Evolutionary conservation across 2,329 filamentous ascomycete species (phyloP), one percentile per base, ranked within the genome.

Genomic region (Aspergillus arachidicola): DNA sequence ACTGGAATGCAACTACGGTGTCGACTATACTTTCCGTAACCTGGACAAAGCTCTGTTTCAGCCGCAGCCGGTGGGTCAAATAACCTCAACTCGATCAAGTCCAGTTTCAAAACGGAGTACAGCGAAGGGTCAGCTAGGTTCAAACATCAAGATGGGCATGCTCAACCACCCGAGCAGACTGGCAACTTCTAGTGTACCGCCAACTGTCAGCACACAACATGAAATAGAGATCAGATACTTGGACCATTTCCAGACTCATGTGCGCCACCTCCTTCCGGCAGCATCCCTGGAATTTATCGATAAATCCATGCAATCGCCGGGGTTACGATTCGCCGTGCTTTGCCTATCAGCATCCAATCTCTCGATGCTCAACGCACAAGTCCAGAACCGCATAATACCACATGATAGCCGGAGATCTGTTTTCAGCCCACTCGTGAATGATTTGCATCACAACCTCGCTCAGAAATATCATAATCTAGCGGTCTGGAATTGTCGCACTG

Each of bases 331-430:
- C 6, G 65, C 65, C 0, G 55, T 41, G 5, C 57, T 66, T n/a
- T 67, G 65, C 54, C 61, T 67, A 19, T 60, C 65, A 4, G 65
- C 65, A 5, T 67, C 65, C 1, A 67, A 62, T 30, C 64, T 67
- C 2, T 67, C 65, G 0, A 67, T 66, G 64, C 59, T 67, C 3
- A 64, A 66, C 16, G 43, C 59, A 9, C 43, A n/a, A 36, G 57
- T 65, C 11, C 65, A 67, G 21, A 58, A 16, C 11, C 61, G 63
- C 9, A 34, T 38, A 2, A 3, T 60, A 19, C 38, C 36, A 7
- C 7, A 34, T 14, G 51, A 60, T 30, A 30, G 19, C 32, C 62
- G 54, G 36, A 41, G 14, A 14, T 51, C 62, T 6, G 34, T 59
- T 14, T 61, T 53, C 23, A 64, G 62, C 21, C 62, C 62, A 14